These are phyloP conservation scores for Penicillium sp. DNA, from an alignment of 2,329 filamentous ascomycete species.

Conservation along the genomic window DNA sequence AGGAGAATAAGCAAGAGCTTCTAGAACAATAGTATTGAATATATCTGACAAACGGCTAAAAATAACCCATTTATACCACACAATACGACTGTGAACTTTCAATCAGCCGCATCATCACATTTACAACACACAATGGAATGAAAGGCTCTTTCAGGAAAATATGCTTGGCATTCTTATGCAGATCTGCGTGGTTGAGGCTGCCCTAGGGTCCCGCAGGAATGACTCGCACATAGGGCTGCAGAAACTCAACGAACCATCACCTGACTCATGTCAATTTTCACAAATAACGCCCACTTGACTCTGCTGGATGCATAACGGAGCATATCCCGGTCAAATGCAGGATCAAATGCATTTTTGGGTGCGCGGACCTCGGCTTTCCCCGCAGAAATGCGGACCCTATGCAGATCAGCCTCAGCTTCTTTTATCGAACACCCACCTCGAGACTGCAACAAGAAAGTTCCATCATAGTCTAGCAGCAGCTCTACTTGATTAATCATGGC, in stretches of 20 bases:
- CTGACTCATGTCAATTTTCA: not conserved
- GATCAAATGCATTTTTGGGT: conserved; percentile 9
- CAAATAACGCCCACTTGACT: not conserved
- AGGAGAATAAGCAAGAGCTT: too few species aligned
- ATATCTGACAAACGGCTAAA: too few species aligned
- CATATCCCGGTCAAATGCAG: not conserved
- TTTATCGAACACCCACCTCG: not conserved
- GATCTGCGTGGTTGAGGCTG: not conserved
- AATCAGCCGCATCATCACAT: too few species aligned
- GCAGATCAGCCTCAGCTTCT: conserved; percentile 1
- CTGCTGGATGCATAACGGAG: not conserved
- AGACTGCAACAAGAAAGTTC: not conserved
- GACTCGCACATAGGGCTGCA: not conserved
- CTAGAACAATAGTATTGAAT: too few species aligned
- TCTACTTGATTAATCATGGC: conserved; percentile 14
- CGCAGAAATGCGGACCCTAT: conserved; percentile 18
- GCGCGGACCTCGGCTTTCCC: conserved; percentile 33
- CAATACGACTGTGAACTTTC: too few species aligned
- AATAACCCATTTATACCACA: too few species aligned
- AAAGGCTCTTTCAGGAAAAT: not conserved
- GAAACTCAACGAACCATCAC: not conserved
- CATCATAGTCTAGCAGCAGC: not conserved
- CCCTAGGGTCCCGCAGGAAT: too few species aligned
- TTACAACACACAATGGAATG: not conserved
- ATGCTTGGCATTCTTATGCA: not conserved